These are phyloP conservation scores for Cercospora sojina DNA, from an alignment of 2,329 filamentous ascomycete species.

Conservation along the genomic window DNA sequence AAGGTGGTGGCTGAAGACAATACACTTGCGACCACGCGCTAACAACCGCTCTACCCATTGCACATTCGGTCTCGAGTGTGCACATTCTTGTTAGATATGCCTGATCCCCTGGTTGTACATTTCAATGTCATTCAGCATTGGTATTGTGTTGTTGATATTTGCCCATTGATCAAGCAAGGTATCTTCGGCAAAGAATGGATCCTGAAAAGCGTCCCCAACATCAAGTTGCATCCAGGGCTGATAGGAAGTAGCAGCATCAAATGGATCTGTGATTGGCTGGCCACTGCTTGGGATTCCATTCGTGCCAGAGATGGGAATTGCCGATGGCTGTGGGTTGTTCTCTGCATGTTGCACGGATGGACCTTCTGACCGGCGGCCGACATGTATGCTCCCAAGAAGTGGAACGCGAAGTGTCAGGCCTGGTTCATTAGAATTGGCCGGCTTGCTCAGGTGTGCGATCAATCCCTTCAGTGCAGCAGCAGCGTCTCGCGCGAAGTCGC, in stretches of 20 bases:
- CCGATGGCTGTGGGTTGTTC: neutral
- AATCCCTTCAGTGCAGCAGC: conserved; percentile 25
- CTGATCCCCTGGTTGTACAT: neutral
- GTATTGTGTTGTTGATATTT: conserved; percentile 5
- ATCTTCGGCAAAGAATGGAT: conserved; percentile 24
- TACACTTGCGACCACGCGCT: too few species aligned
- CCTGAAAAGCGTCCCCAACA: conserved; percentile 23
- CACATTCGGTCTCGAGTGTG: too few species aligned
- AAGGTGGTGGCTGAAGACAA: too few species aligned
- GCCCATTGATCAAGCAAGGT: conserved; percentile 21
- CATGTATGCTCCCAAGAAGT: conserved; percentile 26
- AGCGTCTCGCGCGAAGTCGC: conserved; percentile 28
- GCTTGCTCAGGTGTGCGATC: conserved; percentile 19
- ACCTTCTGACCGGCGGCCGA: conserved; percentile 5
- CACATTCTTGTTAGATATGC: neutral
- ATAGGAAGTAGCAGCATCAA: neutral
- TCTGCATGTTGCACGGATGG: neutral
- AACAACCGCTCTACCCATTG: too few species aligned
- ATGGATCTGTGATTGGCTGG: neutral
- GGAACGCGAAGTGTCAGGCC: conserved; percentile 22
- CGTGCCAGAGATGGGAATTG: neutral
- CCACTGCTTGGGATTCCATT: neutral
- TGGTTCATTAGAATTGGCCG: conserved; percentile 1
- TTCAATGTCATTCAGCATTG: neutral
- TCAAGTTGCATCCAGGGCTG: conserved; percentile 28